Evolutionary conservation across 176 grass and related monocot species (phyloP).

Genomic region (Juncus effusus): DNA sequence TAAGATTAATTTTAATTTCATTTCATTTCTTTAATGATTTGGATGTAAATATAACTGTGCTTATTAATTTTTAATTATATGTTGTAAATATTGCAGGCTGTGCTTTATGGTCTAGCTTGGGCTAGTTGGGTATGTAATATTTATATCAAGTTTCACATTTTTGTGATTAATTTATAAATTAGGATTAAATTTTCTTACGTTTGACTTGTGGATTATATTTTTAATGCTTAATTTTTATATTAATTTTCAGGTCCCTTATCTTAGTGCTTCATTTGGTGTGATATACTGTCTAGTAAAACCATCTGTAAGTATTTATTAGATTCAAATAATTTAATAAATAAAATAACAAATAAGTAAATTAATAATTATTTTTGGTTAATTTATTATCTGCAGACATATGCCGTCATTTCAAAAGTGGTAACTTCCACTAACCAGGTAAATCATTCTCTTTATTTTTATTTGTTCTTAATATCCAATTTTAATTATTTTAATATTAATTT

Average conservation of each 20-base stretch:
- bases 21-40: conserved; percentile 10
- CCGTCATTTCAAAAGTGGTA: conserved; percentile 59
- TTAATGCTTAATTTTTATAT: not conserved
- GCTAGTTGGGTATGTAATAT: conserved; percentile 66
- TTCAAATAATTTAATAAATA: not conserved
- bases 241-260: conserved; percentile 66
- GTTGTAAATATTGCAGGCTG: conserved; percentile 32
- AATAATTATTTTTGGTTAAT: conserved; percentile 2
- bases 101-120: conserved; percentile 78
- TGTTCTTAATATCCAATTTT: too few species aligned
- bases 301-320: conserved; percentile 51
- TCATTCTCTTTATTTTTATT: too few species aligned
- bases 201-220: not conserved
- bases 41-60: not conserved
- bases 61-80: not conserved
- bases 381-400: conserved; percentile 47
- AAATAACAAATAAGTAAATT: not conserved
- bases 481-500: too few species aligned
- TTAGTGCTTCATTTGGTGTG: conserved; percentile 76
- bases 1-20: not conserved
- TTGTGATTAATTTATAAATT: not conserved
- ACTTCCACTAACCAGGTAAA: conserved; percentile 58
- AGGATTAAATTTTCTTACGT: not conserved
- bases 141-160: not conserved
- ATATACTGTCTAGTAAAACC: conserved; percentile 75